A percentile compares a stretch with the other conserved stretches of the same genome.
phyloP scores from a whole-genome alignment of 2,329 filamentous ascomycete genomes.

The Venturia asperata region DNA sequence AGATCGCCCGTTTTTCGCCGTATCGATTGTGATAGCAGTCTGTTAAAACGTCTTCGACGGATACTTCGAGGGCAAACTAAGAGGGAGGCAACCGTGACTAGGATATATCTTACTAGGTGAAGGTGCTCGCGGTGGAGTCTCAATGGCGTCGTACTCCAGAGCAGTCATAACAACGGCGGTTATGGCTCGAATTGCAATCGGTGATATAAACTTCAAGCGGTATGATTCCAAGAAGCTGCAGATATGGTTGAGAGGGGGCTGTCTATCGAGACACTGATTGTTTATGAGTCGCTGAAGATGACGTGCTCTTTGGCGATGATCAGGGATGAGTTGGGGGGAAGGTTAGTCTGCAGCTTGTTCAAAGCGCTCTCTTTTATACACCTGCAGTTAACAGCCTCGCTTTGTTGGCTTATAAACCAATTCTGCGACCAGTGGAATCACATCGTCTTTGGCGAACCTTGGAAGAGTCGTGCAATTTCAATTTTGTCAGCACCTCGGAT shows the following conservation, averaged over 20 bases:
- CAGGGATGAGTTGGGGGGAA: too few relatives aligned
- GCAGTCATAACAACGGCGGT: conserved; percentile 30
- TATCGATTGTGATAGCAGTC: too few relatives aligned
- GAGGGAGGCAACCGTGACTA: too few relatives aligned
- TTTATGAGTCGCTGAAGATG: neutral
- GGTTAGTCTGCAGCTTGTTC: neutral
- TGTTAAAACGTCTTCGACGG: neutral
- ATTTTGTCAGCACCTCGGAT: neutral
- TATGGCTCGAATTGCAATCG: neutral
- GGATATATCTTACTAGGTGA: conserved; percentile 45
- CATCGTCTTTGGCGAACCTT: neutral
- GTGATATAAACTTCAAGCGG: neutral
- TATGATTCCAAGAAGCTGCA: neutral
- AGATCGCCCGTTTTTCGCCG: too few relatives aligned
- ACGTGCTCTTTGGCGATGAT: neutral
- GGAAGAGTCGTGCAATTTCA: neutral
- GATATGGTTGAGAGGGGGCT: neutral
- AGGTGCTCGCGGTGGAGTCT: conserved; percentile 65
- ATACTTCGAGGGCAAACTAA: neutral
- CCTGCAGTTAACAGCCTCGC: neutral
- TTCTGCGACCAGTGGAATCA: neutral
- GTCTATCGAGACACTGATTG: neutral
- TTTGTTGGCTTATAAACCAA: neutral
- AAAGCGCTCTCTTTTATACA: neutral
- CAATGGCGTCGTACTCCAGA: conserved; percentile 48